Percentiles rank a stretch among this genome's conserved stretches.
Evolutionary conservation across 257 asterid species (phyloP).

Genomic region (Petrea volubilis): DNA sequence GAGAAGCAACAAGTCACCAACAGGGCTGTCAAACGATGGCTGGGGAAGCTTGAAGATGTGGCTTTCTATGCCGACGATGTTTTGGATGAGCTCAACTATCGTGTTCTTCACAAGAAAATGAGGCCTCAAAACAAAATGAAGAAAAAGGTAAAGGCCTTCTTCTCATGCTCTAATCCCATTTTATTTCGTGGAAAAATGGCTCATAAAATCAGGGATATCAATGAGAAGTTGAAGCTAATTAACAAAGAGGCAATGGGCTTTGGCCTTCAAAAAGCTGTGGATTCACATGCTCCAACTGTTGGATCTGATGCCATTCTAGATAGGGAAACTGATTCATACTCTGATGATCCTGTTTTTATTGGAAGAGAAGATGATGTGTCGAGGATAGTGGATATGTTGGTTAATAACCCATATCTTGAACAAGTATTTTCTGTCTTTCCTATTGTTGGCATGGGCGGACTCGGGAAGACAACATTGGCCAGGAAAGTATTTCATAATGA

Average conservation of each 20-base stretch:
- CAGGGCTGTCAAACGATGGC: conserved; percentile 18
- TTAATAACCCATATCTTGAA: not conserved
- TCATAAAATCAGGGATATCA: conserved; percentile 16
- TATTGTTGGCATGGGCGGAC: conserved; percentile 31
- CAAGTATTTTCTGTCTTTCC: conserved; percentile 15
- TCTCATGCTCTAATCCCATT: not conserved
- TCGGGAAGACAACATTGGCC: conserved; percentile 28
- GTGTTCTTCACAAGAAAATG: not conserved
- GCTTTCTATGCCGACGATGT: conserved; percentile 21
- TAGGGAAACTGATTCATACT: too few relatives aligned
- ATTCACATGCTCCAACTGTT: not conserved
- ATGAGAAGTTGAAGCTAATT: not conserved
- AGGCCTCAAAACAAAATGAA: not conserved
- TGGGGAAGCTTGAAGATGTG: not conserved
- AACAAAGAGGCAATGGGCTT: not conserved
- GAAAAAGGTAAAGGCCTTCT: not conserved
- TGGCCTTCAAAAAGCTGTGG: not conserved
- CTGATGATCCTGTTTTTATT: too few relatives aligned
- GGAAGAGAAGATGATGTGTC: too few relatives aligned
- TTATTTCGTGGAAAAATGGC: not conserved
- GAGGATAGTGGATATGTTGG: not conserved
- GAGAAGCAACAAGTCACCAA: not conserved
- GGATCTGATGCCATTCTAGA: not conserved
- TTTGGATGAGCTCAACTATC: conserved; percentile 27
- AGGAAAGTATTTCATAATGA: not conserved